Base-by-base conservation (phyloP, 768 basidiomycete genomes). In the Fomitopsis serialis region DNA sequence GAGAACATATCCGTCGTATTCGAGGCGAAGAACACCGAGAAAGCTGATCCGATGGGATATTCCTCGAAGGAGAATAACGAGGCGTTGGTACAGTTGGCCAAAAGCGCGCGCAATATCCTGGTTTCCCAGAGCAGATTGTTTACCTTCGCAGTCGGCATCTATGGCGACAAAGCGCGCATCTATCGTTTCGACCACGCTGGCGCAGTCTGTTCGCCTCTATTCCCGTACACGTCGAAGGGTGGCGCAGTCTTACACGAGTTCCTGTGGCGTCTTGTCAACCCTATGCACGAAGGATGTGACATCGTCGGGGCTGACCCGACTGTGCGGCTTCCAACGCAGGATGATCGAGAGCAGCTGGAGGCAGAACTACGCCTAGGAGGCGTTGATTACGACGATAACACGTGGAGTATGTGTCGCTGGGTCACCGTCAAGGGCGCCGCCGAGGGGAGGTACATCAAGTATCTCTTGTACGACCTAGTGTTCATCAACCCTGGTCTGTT, bases 201-300 rank as follows among this genome's bases (percentile, higher is more conserved):
- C 25, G 54, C 45, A 0, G 40, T 61, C 25, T 54, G 50, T 2
- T 51, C 52, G 1, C 6, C 10, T 2, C 24, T 53, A 2, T 45
- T 57, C 45, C 11, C 32, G n/a, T 42, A 50, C 21, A 13, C 15
- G 2, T 37, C 27, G 24, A 19, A 48, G 1, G 5, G n/a, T 13
- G 13, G 27, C 0, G 24, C 42, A 0, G 10, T 52, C 4, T 36
- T 61, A 4, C 46, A 45, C 12, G 27, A 42, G 8, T 61, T 56
- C 43, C 34, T 58, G 7, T 61, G 60, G 60, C 49, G 52, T 8
- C 55, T 58, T n/a, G 32, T 49, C 6, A 52, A 61, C 23, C 57
- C 57, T 3, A 47, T 55, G 2, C 5, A 15, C 15, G 19, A 23
- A 2, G 17, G 24, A 17, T 23, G 22, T 19, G n/a, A 15, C 13